phyloP scores from a whole-genome alignment of 2,329 filamentous ascomycete genomes.

The Aureobasidium sp. region DNA sequence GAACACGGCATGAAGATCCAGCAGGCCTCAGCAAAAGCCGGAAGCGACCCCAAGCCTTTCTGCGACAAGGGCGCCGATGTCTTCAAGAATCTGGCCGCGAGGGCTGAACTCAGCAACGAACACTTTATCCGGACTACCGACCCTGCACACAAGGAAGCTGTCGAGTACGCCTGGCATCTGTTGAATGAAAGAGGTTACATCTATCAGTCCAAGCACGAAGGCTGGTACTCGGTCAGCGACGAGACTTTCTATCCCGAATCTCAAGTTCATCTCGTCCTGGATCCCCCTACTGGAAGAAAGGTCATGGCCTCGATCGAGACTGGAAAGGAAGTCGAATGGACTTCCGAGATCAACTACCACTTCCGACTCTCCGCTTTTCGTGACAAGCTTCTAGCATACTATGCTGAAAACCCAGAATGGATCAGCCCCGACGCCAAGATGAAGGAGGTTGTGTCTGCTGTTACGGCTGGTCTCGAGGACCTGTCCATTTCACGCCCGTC shows the following conservation, averaged over 20 bases:
- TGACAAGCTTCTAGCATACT: constrained; percentile 73
- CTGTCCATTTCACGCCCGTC: constrained; percentile 81
- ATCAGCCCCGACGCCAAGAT: constrained; percentile 67
- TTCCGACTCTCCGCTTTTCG: constrained; percentile 81
- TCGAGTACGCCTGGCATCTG: constrained; percentile 82
- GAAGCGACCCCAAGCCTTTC: constrained; percentile 70
- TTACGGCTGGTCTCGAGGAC: constrained; percentile 72
- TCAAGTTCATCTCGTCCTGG: constrained; percentile 64
- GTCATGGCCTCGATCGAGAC: constrained; percentile 80
- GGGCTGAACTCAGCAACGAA: constrained; percentile 66
- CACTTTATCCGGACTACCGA: constrained; percentile 93
- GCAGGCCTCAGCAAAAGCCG: constrained; percentile 66
- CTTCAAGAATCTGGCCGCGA: constrained; percentile 67
- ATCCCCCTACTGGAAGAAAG: constrained; percentile 74
- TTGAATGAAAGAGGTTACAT: constrained; percentile 69
- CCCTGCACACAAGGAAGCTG: constrained; percentile 69
- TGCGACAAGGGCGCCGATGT: constrained; percentile 77
- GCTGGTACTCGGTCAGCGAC: constrained; percentile 95
- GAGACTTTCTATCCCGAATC: constrained; percentile 89
- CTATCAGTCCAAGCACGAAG: constrained; percentile 79
- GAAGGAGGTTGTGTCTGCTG: constrained; percentile 71
- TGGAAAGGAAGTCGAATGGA: constrained; percentile 90
- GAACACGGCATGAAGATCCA: constrained; percentile 98
- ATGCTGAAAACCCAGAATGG: constrained; percentile 68
- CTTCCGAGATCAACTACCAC: constrained; percentile 87